Evolutionary conservation across 495 filamentous ascomycete species (phyloP).

Genomic region (Bacidia rubella): DNA sequence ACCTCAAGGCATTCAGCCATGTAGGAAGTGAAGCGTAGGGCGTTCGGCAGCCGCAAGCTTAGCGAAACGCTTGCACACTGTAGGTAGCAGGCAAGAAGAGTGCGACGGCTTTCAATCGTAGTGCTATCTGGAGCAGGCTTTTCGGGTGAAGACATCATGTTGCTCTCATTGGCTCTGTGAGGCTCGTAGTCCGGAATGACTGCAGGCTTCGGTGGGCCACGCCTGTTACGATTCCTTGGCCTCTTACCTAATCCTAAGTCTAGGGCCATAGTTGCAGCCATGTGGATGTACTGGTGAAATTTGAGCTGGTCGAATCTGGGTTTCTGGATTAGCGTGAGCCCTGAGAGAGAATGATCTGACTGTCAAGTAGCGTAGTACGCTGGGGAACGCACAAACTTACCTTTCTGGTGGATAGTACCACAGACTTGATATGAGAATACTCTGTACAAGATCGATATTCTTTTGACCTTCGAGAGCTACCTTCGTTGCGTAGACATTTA

Average conservation of each 20-base stretch:
- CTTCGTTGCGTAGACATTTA: conserved; percentile 51
- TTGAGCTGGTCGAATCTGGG: conserved; percentile 55
- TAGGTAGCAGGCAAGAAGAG: conserved; percentile 62
- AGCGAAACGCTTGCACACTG: conserved; percentile 52
- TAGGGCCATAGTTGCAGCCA: conserved; percentile 65
- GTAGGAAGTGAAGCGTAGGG: conserved; percentile 58
- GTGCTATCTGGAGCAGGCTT: conserved; percentile 34
- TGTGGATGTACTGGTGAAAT: conserved; percentile 68
- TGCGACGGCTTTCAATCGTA: conserved; percentile 51
- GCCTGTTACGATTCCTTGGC: conserved; percentile 7
- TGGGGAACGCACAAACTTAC: conserved; percentile 3
- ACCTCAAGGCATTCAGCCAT: conserved; percentile 63
- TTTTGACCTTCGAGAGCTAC: conserved; percentile 58
- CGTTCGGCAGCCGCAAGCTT: conserved; percentile 58
- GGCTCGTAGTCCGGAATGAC: conserved; percentile 5
- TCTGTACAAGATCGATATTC: conserved; percentile 64
- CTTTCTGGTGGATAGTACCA: conserved; percentile 68
- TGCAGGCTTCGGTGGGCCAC: neutral
- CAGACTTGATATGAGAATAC: conserved; percentile 49
- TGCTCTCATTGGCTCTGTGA: neutral
- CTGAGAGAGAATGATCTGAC: neutral
- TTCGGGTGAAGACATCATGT: conserved; percentile 14
- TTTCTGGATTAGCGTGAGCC: neutral
- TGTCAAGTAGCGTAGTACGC: neutral
- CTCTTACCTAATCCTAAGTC: conserved; percentile 52